Evolutionary conservation across 345 rosid species (phyloP), one percentile per base, ranked within the genome.

Genomic region (Eucalyptus decipiens): DNA sequence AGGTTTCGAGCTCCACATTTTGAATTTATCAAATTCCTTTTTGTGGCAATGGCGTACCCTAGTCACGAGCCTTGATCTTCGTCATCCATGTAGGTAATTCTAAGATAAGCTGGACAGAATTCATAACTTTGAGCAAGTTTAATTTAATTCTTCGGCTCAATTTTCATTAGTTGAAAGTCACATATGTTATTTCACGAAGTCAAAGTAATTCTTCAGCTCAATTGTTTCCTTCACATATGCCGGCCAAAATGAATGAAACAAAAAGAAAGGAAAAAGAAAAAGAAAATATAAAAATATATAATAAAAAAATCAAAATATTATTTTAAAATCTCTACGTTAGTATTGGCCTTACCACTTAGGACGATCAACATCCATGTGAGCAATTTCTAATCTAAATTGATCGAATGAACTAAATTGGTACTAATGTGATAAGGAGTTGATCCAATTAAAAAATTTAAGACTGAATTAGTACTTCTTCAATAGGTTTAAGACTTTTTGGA

Each of bases 331-430:
- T 24, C 30, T 10, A 24, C 21, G 0, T 56, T 26, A 56, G 6
- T 26, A 56, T 23, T 1, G 30, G 6, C 6, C 12, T 23, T 56
- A 26, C 30, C 62, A 56, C 30, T 23, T 56, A 56, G 1, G 30
- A 24, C 2, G 0, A 26, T 26, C 13, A 10, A 56, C 6, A 3
- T 24, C 30, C 62, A 56, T 11, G 2, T 56, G 2, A 24, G 1
- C 30, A 56, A 24, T 24, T 56, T 24, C 14, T 26, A 56, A 56
- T 26, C 13, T 56, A 23, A 23, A 56, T 56, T 10, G 21, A 3
- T 26, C 3, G 3, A 24, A 56, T 56, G 30, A 30, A 56, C 6
- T 56, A 26, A 56, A 56, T 23, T 0, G 3, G 6, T 56, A 24
- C 3, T 56, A 56, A 56, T 11, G 6, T 24, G 30, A 24, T 23